A percentile compares a stretch with the other conserved stretches of the same genome.
phyloP scores from a whole-genome alignment of 2,329 filamentous ascomycete species.

The Arthroderma sp. region DNA sequence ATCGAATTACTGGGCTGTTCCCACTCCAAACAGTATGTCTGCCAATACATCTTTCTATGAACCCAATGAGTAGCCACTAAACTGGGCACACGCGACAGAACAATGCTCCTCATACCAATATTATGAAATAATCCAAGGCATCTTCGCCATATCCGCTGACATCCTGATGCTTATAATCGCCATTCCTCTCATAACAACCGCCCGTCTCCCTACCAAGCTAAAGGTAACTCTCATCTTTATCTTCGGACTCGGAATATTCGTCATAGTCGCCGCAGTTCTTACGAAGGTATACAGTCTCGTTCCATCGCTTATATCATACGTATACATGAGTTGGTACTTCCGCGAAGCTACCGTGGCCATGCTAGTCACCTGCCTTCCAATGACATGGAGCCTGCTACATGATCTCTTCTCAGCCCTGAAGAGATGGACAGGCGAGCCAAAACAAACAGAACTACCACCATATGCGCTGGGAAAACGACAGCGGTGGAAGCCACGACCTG shows the following conservation, averaged over 20 bases:
- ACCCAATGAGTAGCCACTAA: neutral
- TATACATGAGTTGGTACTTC: constrained; percentile 38
- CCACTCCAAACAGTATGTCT: neutral
- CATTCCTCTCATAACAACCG: constrained; percentile 30
- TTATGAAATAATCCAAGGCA: constrained; percentile 32
- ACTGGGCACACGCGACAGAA: neutral
- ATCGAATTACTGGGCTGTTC: neutral
- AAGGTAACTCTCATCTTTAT: constrained; percentile 31
- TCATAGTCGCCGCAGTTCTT: constrained; percentile 37
- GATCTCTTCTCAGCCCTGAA: constrained; percentile 34
- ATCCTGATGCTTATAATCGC: constrained; percentile 31
- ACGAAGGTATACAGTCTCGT: constrained; percentile 38
- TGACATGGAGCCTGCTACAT: constrained; percentile 39
- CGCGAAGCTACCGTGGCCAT: constrained; percentile 33
- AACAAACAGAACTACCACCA: constrained; percentile 12
- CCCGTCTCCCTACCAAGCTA: constrained; percentile 28
- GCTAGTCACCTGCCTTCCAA: constrained; percentile 39
- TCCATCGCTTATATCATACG: constrained; percentile 27
- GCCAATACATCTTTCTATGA: neutral
- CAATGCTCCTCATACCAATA: constrained; percentile 30
- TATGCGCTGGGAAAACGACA: no score
- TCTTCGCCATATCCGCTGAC: constrained; percentile 28
- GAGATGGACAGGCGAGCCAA: constrained; percentile 28
- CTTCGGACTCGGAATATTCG: constrained; percentile 34
- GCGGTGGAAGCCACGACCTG: no score